A percentile compares a stretch with the other conserved stretches of the same genome.
These are phyloP conservation scores for Sclerotinia nivalis DNA, from an alignment of 2,329 filamentous ascomycete genomes.

Conservation along the genomic window DNA sequence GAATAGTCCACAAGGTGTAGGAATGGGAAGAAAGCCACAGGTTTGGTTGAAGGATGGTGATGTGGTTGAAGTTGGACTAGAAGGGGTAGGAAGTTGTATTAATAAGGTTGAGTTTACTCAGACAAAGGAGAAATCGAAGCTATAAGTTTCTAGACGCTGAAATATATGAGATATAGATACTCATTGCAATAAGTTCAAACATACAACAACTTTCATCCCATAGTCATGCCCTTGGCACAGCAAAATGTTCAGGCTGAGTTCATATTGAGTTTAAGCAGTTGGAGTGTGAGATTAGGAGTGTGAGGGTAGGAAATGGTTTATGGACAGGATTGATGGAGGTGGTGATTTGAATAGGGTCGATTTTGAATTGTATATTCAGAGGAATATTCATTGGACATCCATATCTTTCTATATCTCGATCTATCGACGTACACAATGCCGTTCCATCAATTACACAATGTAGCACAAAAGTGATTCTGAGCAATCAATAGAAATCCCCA, in stretches of 20 bases:
- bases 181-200: background rate
- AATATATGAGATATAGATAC: background rate
- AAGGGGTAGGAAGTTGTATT: slow-evolving; percentile 62
- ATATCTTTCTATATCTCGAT: background rate
- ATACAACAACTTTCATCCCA: background rate
- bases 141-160: slow-evolving; percentile 25
- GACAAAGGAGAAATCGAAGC: slow-evolving; percentile 40
- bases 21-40: slow-evolving; percentile 66
- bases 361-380: too few species aligned
- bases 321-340: too few species aligned
- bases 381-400: too few species aligned
- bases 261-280: background rate
- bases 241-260: background rate
- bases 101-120: slow-evolving; percentile 52
- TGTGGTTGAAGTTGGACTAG: slow-evolving; percentile 66
- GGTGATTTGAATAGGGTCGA: too few species aligned
- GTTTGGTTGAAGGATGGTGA: slow-evolving; percentile 72
- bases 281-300: too few species aligned
- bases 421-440: background rate
- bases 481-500: background rate
- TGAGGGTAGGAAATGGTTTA: too few species aligned
- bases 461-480: background rate
- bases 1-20: slow-evolving; percentile 62
- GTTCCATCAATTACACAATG: too few species aligned
- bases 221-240: background rate